A percentile compares a stretch with the other conserved stretches of the same genome.
Evolutionary conservation across 257 asterid genomes (phyloP).

Genomic region (Avicennia marina): DNA sequence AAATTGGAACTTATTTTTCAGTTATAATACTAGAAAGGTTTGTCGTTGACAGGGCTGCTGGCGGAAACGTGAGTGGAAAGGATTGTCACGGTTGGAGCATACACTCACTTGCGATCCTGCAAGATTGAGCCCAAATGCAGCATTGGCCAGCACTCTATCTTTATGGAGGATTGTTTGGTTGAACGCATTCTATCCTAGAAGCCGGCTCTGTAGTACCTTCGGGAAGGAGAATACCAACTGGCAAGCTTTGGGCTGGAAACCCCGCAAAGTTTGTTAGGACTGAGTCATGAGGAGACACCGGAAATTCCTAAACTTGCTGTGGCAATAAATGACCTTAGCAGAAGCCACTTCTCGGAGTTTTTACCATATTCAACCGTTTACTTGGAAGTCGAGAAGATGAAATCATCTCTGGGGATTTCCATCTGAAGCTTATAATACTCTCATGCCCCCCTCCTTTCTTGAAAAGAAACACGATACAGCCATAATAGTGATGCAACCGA

Average conservation of each 20-base stretch:
- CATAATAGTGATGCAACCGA: no score
- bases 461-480: no score
- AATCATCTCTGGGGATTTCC: conserved; percentile 65
- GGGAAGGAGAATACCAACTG: conserved; percentile 88
- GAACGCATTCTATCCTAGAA: conserved; percentile 92
- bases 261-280: conserved; percentile 89
- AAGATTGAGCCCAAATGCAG: conserved; percentile 94
- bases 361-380: conserved; percentile 86
- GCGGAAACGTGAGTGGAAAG: conserved; percentile 85
- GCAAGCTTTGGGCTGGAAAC: conserved; percentile 97
- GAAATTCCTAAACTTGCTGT: conserved; percentile 92
- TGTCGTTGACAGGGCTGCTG: conserved; percentile 77
- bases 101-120: conserved; percentile 81
- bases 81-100: conserved; percentile 84
- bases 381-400: conserved; percentile 95
- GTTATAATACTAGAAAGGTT: no score
- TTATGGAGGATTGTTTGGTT: conserved; percentile 90
- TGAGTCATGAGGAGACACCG: conserved; percentile 77
- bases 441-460: no score
- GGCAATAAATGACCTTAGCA: conserved; percentile 75
- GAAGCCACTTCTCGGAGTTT: conserved; percentile 66
- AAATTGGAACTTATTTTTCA: no score
- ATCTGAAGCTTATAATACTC: conserved; percentile 48
- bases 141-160: conserved; percentile 86
- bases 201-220: conserved; percentile 96